phyloP scores from a whole-genome alignment of 495 filamentous ascomycete genomes.

The Hapsidospora chrysogenum region DNA sequence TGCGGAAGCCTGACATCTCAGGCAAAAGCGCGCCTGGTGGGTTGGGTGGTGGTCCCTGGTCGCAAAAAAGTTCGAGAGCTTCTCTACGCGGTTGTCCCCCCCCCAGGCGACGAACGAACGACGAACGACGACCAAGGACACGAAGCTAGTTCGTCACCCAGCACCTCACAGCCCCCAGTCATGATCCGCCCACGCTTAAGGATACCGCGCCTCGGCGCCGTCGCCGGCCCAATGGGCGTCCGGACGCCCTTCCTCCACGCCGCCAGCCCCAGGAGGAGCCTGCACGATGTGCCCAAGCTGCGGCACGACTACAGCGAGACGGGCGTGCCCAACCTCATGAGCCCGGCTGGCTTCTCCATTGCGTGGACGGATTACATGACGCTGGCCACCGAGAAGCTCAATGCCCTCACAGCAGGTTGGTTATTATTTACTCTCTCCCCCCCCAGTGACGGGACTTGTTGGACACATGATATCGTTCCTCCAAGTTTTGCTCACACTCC shows the following conservation, averaged over 20 bases:
- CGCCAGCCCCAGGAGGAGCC: not conserved
- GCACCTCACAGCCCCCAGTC: not conserved
- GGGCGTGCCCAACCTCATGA: conserved; percentile 52
- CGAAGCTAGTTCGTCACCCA: not conserved
- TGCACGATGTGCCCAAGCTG: conserved; percentile 44
- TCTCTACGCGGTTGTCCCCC: not conserved
- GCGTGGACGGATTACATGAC: conserved; percentile 75
- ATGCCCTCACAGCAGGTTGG: conserved; percentile 55
- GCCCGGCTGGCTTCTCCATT: conserved; percentile 45
- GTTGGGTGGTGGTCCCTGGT: too few relatives aligned
- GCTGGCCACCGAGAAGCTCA: conserved; percentile 56
- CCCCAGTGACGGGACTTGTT: not conserved
- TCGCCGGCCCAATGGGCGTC: not conserved
- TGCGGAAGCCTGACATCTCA: too few relatives aligned
- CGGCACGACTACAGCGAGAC: conserved; percentile 32
- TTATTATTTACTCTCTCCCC: conserved; percentile 1
- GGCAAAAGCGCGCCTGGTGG: too few relatives aligned
- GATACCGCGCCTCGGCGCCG: not conserved
- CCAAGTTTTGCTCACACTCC: conserved; percentile 3
- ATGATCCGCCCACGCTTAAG: conserved; percentile 4
- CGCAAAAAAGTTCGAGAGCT: conserved; percentile 2
- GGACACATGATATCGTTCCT: too few relatives aligned
- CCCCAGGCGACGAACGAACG: too few relatives aligned
- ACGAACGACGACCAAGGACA: not conserved
- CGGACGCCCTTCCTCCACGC: not conserved